Conservation (phyloP, 768 basidiomycete genomes). For the Leccinum barrowsii region DNA sequence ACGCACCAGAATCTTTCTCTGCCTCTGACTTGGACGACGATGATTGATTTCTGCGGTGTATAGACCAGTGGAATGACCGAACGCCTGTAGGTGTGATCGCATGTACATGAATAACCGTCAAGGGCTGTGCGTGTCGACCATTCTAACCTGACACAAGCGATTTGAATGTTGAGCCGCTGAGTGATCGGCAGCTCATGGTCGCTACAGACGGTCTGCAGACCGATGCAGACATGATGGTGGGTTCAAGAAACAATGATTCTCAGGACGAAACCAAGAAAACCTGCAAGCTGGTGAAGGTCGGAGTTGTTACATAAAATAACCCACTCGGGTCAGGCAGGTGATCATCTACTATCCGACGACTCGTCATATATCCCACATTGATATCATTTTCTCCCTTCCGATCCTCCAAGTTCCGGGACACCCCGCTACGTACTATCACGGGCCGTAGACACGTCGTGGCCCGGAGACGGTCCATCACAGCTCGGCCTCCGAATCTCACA, state of each 20-base stretch:
- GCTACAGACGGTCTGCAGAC: conserved; percentile 28
- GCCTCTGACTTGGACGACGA: conserved; percentile 9
- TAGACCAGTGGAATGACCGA: conserved; percentile 32
- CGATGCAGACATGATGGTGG: conserved; percentile 29
- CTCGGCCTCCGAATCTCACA: conserved; percentile 17
- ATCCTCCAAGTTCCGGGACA: conserved; percentile 6
- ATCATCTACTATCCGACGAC: conserved; percentile 1
- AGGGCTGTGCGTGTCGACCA: neutral
- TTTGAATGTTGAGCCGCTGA: conserved; percentile 16
- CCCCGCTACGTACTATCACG: conserved; percentile 2
- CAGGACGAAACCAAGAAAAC: conserved; percentile 7
- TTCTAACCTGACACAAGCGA: conserved; percentile 24
- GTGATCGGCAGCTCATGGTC: conserved; percentile 22
- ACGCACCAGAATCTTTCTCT: conserved; percentile 27
- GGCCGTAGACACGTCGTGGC: neutral
- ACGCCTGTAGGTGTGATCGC: conserved; percentile 16
- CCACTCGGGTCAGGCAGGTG: neutral
- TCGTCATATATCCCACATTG: neutral
- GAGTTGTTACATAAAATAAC: conserved; percentile 26
- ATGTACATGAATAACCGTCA: neutral
- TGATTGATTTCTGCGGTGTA: conserved; percentile 22
- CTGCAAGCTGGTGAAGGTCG: neutral
- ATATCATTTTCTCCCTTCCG: neutral
- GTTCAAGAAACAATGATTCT: conserved; percentile 22
- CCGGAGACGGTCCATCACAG: neutral